Percentiles rank a stretch among this genome's conserved stretches.
phyloP scores from a whole-genome alignment of 2,329 filamentous ascomycete genomes.

The Colletotrichum higginsianum region DNA sequence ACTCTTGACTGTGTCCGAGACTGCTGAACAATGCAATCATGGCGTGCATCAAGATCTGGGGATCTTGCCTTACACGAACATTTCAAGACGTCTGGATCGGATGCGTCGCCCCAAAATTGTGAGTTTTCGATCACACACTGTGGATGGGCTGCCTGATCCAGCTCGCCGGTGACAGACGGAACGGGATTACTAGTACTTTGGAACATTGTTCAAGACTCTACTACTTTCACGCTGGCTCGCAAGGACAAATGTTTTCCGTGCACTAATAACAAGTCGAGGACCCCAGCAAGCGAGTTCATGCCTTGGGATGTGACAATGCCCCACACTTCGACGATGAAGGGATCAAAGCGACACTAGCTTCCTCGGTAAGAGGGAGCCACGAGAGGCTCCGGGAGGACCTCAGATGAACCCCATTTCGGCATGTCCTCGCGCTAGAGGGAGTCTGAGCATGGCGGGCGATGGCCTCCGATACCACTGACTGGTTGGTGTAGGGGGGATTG shows the following conservation, averaged over 20 bases:
- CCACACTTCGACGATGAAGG: constrained; percentile 1
- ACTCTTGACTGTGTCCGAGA: constrained; percentile 1
- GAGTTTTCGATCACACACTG: not conserved
- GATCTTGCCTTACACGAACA: constrained; percentile 25
- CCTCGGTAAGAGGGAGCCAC: constrained; percentile 24
- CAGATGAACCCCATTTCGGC: constrained; percentile 28
- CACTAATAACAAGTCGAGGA: not conserved
- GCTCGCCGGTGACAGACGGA: not conserved
- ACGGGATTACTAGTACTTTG: not conserved
- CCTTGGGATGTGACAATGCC: not conserved
- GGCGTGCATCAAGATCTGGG: constrained; percentile 38
- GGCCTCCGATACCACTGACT: constrained; percentile 9
- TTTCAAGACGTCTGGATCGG: not conserved
- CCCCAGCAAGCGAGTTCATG: constrained; percentile 16
- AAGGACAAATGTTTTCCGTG: constrained; percentile 6
- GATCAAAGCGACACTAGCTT: constrained; percentile 11
- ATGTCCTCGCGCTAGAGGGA: constrained; percentile 38
- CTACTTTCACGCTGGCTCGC: not conserved
- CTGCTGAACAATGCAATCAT: constrained; percentile 34
- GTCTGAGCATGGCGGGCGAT: not conserved
- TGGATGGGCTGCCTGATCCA: not conserved
- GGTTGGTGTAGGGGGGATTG: not conserved
- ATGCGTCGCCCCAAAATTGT: too few species aligned
- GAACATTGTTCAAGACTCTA: not conserved
- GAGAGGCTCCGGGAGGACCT: constrained; percentile 40